These are phyloP conservation scores for Leishmania amazonensis DNA, from an alignment of 208 protist genomes.

Conservation along the genomic window DNA sequence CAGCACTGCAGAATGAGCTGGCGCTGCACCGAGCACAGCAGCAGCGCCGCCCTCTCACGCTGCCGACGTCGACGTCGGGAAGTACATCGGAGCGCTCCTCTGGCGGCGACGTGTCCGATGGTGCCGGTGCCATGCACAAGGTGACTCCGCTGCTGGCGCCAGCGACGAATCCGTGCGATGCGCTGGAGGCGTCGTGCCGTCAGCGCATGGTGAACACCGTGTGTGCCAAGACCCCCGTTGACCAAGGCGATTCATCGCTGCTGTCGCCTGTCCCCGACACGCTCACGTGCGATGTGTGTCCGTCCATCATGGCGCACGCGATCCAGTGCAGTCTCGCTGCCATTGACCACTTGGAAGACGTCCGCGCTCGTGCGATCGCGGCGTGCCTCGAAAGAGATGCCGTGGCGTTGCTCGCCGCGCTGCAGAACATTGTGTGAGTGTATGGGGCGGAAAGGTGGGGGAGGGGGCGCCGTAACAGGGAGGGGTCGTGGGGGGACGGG, in stretches of 20 bases:
- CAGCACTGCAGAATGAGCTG: neutral
- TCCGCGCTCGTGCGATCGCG: slow-evolving; percentile 41
- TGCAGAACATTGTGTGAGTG: slow-evolving; percentile 40
- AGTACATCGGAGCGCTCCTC: neutral
- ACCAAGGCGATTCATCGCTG: neutral
- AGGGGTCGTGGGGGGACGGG: neutral
- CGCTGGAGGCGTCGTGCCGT: slow-evolving; percentile 13
- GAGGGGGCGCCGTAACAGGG: neutral
- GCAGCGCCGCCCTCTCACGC: neutral
- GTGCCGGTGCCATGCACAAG: neutral
- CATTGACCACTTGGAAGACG: slow-evolving; percentile 44
- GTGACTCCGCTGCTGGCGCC: neutral
- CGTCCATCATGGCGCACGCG: slow-evolving; percentile 40
- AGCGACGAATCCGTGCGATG: slow-evolving; percentile 13
- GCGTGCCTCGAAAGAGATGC: slow-evolving; percentile 59
- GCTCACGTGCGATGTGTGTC: slow-evolving; percentile 38
- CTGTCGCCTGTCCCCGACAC: neutral
- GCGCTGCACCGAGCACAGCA: neutral
- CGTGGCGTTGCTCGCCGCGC: slow-evolving; percentile 40
- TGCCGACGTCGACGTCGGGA: neutral
- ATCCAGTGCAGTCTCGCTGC: slow-evolving; percentile 48
- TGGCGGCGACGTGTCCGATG: neutral
- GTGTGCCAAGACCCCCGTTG: neutral
- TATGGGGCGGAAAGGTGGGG: neutral
- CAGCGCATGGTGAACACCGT: slow-evolving; percentile 12